Conservation (phyloP, 2,329 filamentous ascomycete genomes). For the Trichoderma polysporum region DNA sequence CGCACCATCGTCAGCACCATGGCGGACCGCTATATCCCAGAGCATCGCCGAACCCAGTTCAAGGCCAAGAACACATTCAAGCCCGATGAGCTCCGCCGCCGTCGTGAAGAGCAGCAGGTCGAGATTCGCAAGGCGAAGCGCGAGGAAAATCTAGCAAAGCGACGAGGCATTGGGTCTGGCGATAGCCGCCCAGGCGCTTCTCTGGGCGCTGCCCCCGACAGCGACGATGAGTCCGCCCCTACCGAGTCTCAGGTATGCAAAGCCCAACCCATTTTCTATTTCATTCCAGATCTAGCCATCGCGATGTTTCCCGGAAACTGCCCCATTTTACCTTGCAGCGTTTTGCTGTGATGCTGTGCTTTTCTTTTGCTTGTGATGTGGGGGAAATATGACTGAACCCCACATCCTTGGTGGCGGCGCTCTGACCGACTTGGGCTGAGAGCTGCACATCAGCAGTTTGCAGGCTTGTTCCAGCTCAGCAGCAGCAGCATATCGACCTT, state of each 20-base stretch:
- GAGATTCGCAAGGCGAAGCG: constrained; percentile 98
- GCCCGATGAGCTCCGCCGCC: constrained; percentile 96
- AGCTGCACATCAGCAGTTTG: constrained; percentile 19
- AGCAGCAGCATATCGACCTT: not conserved
- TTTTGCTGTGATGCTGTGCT: constrained; percentile 19
- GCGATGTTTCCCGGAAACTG: not conserved
- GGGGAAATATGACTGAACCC: constrained; percentile 36
- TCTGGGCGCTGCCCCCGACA: constrained; percentile 86
- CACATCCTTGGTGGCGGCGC: constrained; percentile 31
- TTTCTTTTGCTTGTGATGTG: constrained; percentile 32
- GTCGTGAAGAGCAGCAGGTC: constrained; percentile 98
- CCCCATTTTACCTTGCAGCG: constrained; percentile 7
- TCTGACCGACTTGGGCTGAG: constrained; percentile 23
- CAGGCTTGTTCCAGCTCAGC: not conserved
- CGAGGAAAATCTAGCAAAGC: constrained; percentile 98
- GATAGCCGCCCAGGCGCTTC: constrained; percentile 78
- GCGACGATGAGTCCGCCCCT: constrained; percentile 92
- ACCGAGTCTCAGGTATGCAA: constrained; percentile 87
- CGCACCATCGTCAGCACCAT: constrained; percentile 58
- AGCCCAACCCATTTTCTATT: not conserved
- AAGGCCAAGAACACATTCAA: constrained; percentile 99
- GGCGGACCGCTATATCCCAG: constrained; percentile 98
- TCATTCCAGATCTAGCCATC: constrained; percentile 20
- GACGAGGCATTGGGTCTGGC: constrained; percentile 85
- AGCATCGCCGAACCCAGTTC: constrained; percentile 98